These are phyloP conservation scores for Glaciozyma martinii DNA, from an alignment of 768 basidiomycete species.

Conservation along the genomic window DNA sequence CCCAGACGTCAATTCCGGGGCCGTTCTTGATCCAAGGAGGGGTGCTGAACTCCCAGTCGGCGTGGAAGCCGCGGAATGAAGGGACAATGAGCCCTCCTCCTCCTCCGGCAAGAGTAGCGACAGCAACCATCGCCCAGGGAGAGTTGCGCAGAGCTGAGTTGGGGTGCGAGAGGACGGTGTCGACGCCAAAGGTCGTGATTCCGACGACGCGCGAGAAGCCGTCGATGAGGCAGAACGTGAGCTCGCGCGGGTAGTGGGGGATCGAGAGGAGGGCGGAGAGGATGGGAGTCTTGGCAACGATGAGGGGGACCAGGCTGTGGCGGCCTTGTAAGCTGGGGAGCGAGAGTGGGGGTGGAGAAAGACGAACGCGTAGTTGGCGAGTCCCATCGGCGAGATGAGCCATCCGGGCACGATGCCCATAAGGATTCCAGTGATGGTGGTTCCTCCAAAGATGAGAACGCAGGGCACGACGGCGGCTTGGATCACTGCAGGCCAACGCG, in stretches of 20 bases:
- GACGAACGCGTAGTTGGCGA: constrained; percentile 26
- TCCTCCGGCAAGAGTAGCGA: constrained; percentile 25
- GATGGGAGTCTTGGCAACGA: constrained; percentile 16
- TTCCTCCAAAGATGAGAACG: constrained; percentile 27
- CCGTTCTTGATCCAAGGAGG: constrained; percentile 22
- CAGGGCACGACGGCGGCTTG: constrained; percentile 29
- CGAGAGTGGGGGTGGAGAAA: neutral
- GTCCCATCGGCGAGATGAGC: constrained; percentile 28
- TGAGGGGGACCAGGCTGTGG: constrained; percentile 21
- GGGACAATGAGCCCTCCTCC: constrained; percentile 29
- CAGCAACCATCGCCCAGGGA: constrained; percentile 27
- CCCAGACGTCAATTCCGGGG: constrained; percentile 27
- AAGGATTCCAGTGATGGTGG: constrained; percentile 19
- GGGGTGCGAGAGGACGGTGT: constrained; percentile 28
- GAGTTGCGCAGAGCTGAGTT: constrained; percentile 18
- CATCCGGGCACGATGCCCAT: constrained; percentile 27
- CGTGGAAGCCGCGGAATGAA: constrained; percentile 17
- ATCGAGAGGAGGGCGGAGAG: constrained; percentile 21
- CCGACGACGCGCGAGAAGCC: constrained; percentile 31
- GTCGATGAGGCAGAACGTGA: constrained; percentile 28
- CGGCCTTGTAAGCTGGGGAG: neutral
- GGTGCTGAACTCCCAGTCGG: constrained; percentile 27
- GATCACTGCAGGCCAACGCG: constrained; percentile 8
- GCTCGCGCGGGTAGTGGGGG: constrained; percentile 29
- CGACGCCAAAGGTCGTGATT: constrained; percentile 32